A percentile compares a stretch with the other conserved stretches of the same genome.
phyloP scores from a whole-genome alignment of 2,329 filamentous ascomycete species.

The Colletotrichum musicola region DNA sequence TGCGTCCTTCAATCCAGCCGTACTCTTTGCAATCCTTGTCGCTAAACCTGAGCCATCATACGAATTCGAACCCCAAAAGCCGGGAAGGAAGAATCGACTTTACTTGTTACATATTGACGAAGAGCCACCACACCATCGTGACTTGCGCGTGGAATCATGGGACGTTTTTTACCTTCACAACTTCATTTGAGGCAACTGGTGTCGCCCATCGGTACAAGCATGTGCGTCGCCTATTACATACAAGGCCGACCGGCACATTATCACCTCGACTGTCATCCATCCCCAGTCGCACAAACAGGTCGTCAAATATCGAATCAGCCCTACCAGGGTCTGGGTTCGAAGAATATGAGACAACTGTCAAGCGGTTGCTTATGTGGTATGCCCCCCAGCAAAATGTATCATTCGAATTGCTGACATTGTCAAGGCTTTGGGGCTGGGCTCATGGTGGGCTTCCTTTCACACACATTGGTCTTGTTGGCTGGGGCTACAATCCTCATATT shows the following conservation, averaged over 20 bases:
- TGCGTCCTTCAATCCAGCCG: no score
- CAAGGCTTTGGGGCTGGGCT: constrained; percentile 74
- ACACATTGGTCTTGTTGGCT: constrained; percentile 75
- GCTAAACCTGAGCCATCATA: no score
- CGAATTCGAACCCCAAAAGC: no score
- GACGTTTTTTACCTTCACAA: constrained; percentile 8
- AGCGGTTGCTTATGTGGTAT: constrained; percentile 35
- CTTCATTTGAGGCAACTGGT: constrained; percentile 12
- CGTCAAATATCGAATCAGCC: not conserved
- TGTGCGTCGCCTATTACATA: constrained; percentile 23
- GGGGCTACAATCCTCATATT: constrained; percentile 73
- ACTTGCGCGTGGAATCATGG: constrained; percentile 4
- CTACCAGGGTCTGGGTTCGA: constrained; percentile 22
- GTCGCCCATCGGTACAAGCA: constrained; percentile 29
- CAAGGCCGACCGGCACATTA: constrained; percentile 5
- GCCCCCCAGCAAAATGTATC: not conserved
- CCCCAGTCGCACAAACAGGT: not conserved
- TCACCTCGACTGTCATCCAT: constrained; percentile 7
- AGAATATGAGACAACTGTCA: constrained; percentile 34
- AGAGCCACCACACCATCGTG: no score
- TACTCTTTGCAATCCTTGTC: no score
- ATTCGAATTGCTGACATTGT: constrained; percentile 1
- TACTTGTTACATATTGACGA: no score
- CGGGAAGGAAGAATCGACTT: no score
- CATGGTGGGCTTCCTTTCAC: constrained; percentile 77